These are phyloP conservation scores for Acanthamoeba royreba DNA, from an alignment of 208 protist species.

Conservation along the genomic window DNA sequence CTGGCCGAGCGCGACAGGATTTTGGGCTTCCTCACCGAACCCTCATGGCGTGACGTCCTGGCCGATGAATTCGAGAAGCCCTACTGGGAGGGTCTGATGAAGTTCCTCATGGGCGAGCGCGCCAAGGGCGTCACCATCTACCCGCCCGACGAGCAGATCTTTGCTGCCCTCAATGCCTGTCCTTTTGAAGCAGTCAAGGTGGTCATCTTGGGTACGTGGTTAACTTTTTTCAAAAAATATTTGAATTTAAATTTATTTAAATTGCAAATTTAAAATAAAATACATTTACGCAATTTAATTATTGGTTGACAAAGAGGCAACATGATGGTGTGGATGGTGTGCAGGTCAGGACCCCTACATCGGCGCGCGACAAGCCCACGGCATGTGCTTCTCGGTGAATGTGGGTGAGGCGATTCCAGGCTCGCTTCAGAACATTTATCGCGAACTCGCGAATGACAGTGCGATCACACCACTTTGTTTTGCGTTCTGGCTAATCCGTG, in stretches of 20 bases:
- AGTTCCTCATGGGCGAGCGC: background rate
- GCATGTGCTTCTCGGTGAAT: slow-evolving; percentile 44
- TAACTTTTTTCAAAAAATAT: background rate
- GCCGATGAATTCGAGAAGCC: background rate
- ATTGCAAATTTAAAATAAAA: too few relatives aligned
- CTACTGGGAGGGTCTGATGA: background rate
- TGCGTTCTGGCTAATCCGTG: background rate
- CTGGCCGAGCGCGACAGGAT: background rate
- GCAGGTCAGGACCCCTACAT: background rate
- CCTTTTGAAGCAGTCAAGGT: background rate
- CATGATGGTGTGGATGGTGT: too few relatives aligned
- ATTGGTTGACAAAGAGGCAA: too few relatives aligned
- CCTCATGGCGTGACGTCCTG: background rate
- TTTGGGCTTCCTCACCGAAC: background rate
- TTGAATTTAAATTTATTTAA: background rate
- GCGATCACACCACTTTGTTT: background rate
- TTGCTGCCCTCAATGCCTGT: background rate
- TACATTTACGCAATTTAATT: too few relatives aligned
- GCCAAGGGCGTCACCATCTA: background rate
- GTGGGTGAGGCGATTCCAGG: background rate
- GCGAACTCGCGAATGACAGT: background rate
- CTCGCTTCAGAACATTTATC: slow-evolving; percentile 7
- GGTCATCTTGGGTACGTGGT: background rate
- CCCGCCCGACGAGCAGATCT: background rate
- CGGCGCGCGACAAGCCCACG: background rate